Percentiles rank a stretch among this genome's conserved stretches.
phyloP scores from a whole-genome alignment of 257 asterid species.

The Solanum stenotomum region DNA sequence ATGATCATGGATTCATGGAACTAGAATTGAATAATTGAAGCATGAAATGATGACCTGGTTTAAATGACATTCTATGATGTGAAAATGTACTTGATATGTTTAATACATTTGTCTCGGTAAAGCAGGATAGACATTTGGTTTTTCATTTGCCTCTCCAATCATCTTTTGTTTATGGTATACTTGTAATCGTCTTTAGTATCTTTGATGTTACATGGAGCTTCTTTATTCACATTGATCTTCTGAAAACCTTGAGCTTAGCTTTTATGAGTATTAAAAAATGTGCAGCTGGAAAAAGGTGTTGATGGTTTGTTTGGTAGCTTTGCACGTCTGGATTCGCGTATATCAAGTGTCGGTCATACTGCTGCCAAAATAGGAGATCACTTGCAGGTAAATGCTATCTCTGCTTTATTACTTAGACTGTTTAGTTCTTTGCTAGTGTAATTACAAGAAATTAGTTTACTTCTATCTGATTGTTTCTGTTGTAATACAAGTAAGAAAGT shows the following conservation, averaged over 20 bases:
- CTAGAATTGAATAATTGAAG: neutral
- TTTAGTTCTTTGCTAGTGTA: neutral
- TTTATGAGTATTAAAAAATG: slow-evolving; percentile 1
- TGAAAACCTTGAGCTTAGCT: neutral
- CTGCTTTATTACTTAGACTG: neutral
- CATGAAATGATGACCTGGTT: neutral
- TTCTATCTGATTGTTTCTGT: neutral
- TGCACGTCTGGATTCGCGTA: slow-evolving; percentile 91
- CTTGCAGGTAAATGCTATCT: slow-evolving; percentile 48
- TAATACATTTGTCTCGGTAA: neutral
- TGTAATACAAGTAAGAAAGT: neutral
- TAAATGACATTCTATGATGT: neutral
- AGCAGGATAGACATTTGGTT: neutral
- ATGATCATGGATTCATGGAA: neutral
- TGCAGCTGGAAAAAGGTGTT: slow-evolving; percentile 96
- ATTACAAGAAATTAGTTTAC: neutral
- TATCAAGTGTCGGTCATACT: slow-evolving; percentile 98
- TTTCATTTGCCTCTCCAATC: neutral
- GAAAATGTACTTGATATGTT: neutral
- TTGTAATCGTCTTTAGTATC: neutral
- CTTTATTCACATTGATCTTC: neutral
- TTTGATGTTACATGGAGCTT: neutral
- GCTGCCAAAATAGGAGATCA: slow-evolving; percentile 99
- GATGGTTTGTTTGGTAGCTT: slow-evolving; percentile 96
- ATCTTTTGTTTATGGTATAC: neutral